Percentiles rank a stretch among this genome's conserved stretches.
These are phyloP conservation scores for Taphrina pruni DNA, from an alignment of 1,139 yeast species.

Conservation along the genomic window DNA sequence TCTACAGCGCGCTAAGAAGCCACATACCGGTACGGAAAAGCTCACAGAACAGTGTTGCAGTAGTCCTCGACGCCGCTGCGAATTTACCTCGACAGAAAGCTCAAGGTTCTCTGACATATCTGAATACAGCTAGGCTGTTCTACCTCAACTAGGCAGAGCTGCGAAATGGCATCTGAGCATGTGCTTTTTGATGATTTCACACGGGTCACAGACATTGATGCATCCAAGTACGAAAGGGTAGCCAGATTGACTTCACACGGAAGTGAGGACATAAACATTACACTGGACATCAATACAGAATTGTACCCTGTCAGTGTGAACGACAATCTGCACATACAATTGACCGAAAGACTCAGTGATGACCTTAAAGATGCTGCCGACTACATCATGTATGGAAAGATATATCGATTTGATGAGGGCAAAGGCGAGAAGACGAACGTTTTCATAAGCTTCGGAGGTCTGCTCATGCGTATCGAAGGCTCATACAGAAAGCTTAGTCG, in stretches of 20 bases:
- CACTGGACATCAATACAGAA: constrained; percentile 90
- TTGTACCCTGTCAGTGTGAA: constrained; percentile 81
- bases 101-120: neutral
- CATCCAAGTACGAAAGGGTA: constrained; percentile 91
- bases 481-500: constrained; percentile 85
- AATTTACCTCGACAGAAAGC: too few relatives aligned
- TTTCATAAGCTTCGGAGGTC: constrained; percentile 94
- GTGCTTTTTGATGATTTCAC: constrained; percentile 94
- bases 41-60: too few relatives aligned
- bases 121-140: neutral
- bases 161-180: constrained; percentile 48
- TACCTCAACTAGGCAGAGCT: too few relatives aligned
- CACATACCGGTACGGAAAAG: too few relatives aligned
- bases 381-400: constrained; percentile 98
- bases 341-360: constrained; percentile 73
- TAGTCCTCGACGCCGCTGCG: too few relatives aligned
- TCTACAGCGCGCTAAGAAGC: too few relatives aligned
- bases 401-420: constrained; percentile 93
- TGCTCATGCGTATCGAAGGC: constrained; percentile 92
- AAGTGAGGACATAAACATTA: constrained; percentile 80
- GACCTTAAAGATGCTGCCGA: constrained; percentile 94
- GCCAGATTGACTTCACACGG: constrained; percentile 87
- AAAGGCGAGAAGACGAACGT: constrained; percentile 67
- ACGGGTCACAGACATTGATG: constrained; percentile 80
- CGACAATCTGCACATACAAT: constrained; percentile 84